Evolutionary conservation across 805 yeast genomes (phyloP).

Genomic region (Starmerella potacharoeniae): DNA sequence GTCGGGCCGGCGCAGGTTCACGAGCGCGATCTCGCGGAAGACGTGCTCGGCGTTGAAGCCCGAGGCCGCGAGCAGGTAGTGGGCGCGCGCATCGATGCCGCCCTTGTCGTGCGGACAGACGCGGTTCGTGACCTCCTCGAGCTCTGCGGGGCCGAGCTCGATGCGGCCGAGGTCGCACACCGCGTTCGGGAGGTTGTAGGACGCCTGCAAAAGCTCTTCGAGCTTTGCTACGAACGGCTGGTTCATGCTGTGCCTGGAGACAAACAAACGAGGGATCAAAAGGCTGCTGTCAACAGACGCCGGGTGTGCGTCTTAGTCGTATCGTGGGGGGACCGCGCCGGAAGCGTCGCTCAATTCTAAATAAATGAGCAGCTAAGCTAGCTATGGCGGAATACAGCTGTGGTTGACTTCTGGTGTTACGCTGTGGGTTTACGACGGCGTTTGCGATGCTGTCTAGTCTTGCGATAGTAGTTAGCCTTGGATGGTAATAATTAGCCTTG

Average conservation of each 20-base stretch:
- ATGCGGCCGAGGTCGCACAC: constrained; percentile 65
- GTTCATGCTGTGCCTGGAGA: constrained; percentile 12
- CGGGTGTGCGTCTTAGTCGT: background rate
- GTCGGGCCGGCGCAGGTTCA: constrained; percentile 9
- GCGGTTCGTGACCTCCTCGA: constrained; percentile 36
- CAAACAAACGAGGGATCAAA: constrained; percentile 1
- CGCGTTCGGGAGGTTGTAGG: constrained; percentile 58
- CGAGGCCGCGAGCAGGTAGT: constrained; percentile 78
- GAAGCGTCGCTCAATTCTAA: no score
- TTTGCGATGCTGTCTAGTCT: no score
- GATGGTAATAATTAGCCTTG: no score
- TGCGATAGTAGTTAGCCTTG: no score
- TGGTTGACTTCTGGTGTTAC: no score
- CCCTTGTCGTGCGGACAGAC: constrained; percentile 31
- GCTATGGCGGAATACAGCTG: no score
- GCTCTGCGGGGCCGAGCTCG: constrained; percentile 68
- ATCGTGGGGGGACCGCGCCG: no score
- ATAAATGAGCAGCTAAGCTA: no score
- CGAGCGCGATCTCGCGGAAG: constrained; percentile 37
- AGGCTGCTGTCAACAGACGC: background rate
- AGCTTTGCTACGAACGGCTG: constrained; percentile 33
- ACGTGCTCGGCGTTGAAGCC: constrained; percentile 82
- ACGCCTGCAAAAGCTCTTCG: constrained; percentile 65
- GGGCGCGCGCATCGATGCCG: constrained; percentile 38
- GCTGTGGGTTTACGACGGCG: no score